Evolutionary conservation across 805 yeast genomes (phyloP).

Genomic region (Candida endomychidarum): DNA sequence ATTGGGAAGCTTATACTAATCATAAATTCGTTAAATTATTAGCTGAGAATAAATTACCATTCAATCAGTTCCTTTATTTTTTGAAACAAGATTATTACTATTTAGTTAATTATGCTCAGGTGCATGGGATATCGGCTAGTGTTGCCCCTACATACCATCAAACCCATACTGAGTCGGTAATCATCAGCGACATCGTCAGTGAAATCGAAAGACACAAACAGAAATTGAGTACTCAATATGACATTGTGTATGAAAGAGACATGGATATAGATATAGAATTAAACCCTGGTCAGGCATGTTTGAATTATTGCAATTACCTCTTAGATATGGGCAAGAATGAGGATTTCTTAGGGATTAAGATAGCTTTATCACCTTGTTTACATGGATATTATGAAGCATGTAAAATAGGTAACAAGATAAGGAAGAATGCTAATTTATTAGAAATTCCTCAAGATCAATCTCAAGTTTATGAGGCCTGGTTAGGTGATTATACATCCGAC

Average conservation of each 20-base stretch:
- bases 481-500: slow-evolving; percentile 57
- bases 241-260: slow-evolving; percentile 38
- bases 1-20: slow-evolving; percentile 58
- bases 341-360: slow-evolving; percentile 63
- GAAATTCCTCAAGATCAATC: slow-evolving; percentile 20
- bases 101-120: slow-evolving; percentile 63
- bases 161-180: slow-evolving; percentile 49
- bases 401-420: slow-evolving; percentile 21
- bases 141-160: slow-evolving; percentile 56
- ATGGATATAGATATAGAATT: slow-evolving; percentile 44
- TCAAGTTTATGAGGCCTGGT: slow-evolving; percentile 51
- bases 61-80: slow-evolving; percentile 52
- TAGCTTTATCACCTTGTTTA: slow-evolving; percentile 74
- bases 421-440: not conserved
- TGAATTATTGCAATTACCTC: slow-evolving; percentile 61
- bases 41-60: slow-evolving; percentile 51
- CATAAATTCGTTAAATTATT: slow-evolving; percentile 62
- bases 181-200: slow-evolving; percentile 49
- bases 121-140: slow-evolving; percentile 63
- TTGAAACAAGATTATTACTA: slow-evolving; percentile 69
- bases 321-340: slow-evolving; percentile 49
- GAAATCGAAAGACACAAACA: slow-evolving; percentile 59
- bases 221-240: slow-evolving; percentile 42
- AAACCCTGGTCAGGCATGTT: slow-evolving; percentile 55
- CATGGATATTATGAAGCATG: slow-evolving; percentile 70